phyloP scores from a whole-genome alignment of 805 yeast species.

The Cyberlindnera maclurae region DNA sequence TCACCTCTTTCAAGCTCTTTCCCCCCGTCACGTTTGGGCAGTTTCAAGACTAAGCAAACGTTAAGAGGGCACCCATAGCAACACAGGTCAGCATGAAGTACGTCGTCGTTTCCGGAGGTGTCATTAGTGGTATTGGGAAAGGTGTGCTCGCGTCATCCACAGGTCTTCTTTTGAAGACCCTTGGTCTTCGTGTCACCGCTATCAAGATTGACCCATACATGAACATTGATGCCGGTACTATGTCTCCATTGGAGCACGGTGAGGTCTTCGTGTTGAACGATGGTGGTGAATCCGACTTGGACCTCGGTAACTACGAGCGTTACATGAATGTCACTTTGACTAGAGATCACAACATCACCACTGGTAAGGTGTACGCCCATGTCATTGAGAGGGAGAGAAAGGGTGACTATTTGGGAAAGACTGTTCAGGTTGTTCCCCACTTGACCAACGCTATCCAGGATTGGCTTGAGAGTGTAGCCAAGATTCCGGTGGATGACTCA shows the following conservation, averaged over 20 bases:
- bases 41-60: not conserved
- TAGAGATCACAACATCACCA: constrained; percentile 91
- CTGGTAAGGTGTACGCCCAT: constrained; percentile 93
- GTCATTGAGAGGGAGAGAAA: constrained; percentile 93
- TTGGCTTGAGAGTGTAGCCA: constrained; percentile 93
- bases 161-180: constrained; percentile 87
- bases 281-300: constrained; percentile 98
- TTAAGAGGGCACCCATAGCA: constrained; percentile 1
- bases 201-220: constrained; percentile 98
- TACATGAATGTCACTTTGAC: constrained; percentile 91
- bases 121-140: constrained; percentile 97
- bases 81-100: constrained; percentile 60
- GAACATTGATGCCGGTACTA: constrained; percentile 99
- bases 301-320: constrained; percentile 96
- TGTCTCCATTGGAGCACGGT: constrained; percentile 99
- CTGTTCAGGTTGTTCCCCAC: constrained; percentile 99
- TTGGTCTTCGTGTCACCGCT: constrained; percentile 92
- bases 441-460: constrained; percentile 96
- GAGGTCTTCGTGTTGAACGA: constrained; percentile 97
- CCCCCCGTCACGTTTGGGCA: constrained; percentile 13
- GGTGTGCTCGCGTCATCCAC: constrained; percentile 98
- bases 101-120: constrained; percentile 99
- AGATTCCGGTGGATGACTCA: constrained; percentile 83
- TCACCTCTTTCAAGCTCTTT: not conserved
- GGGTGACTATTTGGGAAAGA: constrained; percentile 96